Evolutionary conservation across 805 yeast genomes (phyloP), one percentile per base, ranked within the genome.

Genomic region (Teunomyces kruisii): DNA sequence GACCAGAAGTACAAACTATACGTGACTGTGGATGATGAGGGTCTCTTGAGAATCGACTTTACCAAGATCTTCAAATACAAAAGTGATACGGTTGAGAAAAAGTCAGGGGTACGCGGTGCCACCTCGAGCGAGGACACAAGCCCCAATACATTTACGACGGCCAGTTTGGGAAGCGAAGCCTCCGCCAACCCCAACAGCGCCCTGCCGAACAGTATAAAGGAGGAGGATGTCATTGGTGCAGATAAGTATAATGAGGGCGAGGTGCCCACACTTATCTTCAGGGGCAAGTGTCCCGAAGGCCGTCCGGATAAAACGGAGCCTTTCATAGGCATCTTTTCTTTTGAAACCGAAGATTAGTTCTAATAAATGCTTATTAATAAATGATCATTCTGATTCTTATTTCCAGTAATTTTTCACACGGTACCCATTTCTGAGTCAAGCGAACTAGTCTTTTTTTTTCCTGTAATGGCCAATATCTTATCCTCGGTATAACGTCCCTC

Each of bases 281-380:
- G 71, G 46, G 83, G 81, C 0, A 68, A 65, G 42, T 76, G 78
- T 42, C 81, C 83, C 1, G 78, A 74, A 45, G 79, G 81, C 9
- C 68, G 72, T 40, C 80, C 80, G 1, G 80, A 76, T 43, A 64
- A 61, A 15, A 68, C 76, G 19, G 80, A 76, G 51, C 81, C 83
- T 4, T 78, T 76, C 48, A 76, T 78, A 35, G 83, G 83, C 1
- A 77, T 78, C 9, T 76, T 78, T 49, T 74, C 76, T 33, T 78
- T 78, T 54, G 83, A 78, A 49, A 59, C 63, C 48, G 75, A 70
- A 45, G 70, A 64, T 40, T 64, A 55, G 45, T 8, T 9, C 9
- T 13, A 22, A 19, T 33, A 30, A n/a, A 12, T 13, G 14, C 31
- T 29, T 13, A 13, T n/a, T 30, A 13, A 30, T 30, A 13, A n/a